Base-by-base conservation (phyloP, 345 rosid species). In the Hibiscus tridactylites region DNA sequence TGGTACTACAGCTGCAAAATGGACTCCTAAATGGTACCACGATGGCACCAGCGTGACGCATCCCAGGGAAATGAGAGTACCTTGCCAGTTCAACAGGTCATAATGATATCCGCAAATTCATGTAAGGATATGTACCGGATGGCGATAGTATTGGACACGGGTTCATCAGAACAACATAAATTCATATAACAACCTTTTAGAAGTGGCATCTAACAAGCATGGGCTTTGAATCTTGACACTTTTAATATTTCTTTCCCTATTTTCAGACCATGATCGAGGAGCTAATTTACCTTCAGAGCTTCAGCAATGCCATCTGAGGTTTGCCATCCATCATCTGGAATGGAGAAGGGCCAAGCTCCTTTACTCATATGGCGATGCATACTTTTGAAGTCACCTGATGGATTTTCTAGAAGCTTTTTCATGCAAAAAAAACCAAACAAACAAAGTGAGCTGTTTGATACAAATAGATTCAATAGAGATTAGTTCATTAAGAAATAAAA, bases 251-350 rank as follows among this genome's bases (percentile, higher is more conserved):
- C 11, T 58, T 58, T 24, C 15, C 9, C 6, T 58, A 57, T 24
- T 57, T 11, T 57, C 61, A 24, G 31, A 26, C 7, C 62, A 11
- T 28, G 9, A 26, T 2, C 2, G 13, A 21, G 61, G 61, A 56
- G 61, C 11, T 56, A 28, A 26, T 26, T 26, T 59, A 67, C 71
- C 71, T 67, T 67, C 8, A 67, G 24, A 50, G 71, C 58, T 49
- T 67, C 71, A 67, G 71, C 71, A 49, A 28, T 67, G 16, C 58
- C 13, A 11, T 67, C 71, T 28, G 59, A 49, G 57, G 58, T 4
- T 67, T 67, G 71, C 71, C 71, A 67, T 4, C 71, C 71, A 16
- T 67, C 71, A 67, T 67, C 71, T 67, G 11, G 59, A 49, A 11
- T 9, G 26, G 56, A 65, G 56, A 65, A 65, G 26, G 70, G 16